Conservation (phyloP, 208 protist species). For the Trypanosoma theileri region DNA sequence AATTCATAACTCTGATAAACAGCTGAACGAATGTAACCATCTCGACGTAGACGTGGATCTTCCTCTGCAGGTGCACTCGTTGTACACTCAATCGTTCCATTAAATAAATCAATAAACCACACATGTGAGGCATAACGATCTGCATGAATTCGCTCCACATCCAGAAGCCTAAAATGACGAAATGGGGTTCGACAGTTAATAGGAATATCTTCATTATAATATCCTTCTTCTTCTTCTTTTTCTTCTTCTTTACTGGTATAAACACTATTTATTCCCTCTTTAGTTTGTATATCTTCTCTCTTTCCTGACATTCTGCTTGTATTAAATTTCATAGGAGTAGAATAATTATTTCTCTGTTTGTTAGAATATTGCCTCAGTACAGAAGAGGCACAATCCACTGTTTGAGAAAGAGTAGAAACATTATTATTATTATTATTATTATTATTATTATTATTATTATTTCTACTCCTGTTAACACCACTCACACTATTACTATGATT, state of each 20-base stretch:
- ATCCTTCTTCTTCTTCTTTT: neutral
- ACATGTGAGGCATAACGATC: constrained; percentile 17
- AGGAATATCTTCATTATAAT: constrained; percentile 2
- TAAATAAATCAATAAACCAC: constrained; percentile 18
- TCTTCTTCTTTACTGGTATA: neutral
- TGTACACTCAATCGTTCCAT: constrained; percentile 11
- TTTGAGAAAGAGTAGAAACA: too few species aligned
- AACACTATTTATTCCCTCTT: neutral
- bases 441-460: neutral
- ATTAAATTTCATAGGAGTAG: too few species aligned
- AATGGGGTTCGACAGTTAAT: constrained; percentile 8
- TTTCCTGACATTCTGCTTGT: constrained; percentile 1
- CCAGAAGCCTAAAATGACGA: constrained; percentile 12
- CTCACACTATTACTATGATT: neutral
- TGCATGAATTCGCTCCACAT: constrained; percentile 13
- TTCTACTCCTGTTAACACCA: neutral
- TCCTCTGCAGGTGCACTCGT: constrained; percentile 14
- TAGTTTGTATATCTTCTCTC: neutral
- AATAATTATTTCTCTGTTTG: too few species aligned
- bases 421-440: too few species aligned
- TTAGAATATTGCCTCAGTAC: neutral
- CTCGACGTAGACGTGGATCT: neutral
- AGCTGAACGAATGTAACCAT: constrained; percentile 17
- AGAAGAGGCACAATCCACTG: neutral
- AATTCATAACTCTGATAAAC: constrained; percentile 17